These are phyloP conservation scores for Magnolia kwangsiensis DNA, from an alignment of 164 flowering plant genomes.

Conservation along the genomic window DNA sequence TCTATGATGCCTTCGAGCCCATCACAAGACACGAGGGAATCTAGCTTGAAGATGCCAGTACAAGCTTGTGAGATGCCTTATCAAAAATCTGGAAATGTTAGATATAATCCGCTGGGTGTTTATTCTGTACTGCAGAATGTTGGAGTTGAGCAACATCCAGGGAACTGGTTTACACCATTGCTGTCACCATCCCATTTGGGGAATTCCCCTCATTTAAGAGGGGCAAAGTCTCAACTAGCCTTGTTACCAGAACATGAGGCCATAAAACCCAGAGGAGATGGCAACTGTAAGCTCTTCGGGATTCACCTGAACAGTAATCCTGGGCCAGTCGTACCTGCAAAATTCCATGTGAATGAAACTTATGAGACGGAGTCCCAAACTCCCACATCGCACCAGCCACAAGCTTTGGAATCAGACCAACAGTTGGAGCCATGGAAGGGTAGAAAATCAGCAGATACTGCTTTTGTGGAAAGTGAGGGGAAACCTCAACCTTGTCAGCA, in stretches of 20 bases:
- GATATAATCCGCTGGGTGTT: constrained; percentile 40
- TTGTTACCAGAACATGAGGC: constrained; percentile 32
- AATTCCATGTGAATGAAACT: constrained; percentile 15
- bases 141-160: constrained; percentile 46
- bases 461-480: constrained; percentile 35
- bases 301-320: constrained; percentile 44
- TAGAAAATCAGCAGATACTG: constrained; percentile 34
- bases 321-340: constrained; percentile 29
- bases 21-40: constrained; percentile 48
- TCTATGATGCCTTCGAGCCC: constrained; percentile 45
- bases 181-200: constrained; percentile 38
- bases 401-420: constrained; percentile 36
- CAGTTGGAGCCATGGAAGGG: constrained; percentile 49
- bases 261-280: constrained; percentile 43
- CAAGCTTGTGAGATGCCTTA: constrained; percentile 37
- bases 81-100: constrained; percentile 33
- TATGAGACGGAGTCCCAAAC: constrained; percentile 19
- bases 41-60: constrained; percentile 29
- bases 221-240: constrained; percentile 24
- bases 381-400: constrained; percentile 19
- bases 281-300: constrained; percentile 80
- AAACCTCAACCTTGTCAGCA: constrained; percentile 37
- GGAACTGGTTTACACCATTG: constrained; percentile 65
- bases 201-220: constrained; percentile 34
- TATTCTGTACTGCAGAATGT: constrained; percentile 36